A percentile compares a stretch with the other conserved stretches of the same genome.
These are phyloP conservation scores for Macrotyloma uniflorum DNA, from an alignment of 306 rosid genomes.

Conservation along the genomic window DNA sequence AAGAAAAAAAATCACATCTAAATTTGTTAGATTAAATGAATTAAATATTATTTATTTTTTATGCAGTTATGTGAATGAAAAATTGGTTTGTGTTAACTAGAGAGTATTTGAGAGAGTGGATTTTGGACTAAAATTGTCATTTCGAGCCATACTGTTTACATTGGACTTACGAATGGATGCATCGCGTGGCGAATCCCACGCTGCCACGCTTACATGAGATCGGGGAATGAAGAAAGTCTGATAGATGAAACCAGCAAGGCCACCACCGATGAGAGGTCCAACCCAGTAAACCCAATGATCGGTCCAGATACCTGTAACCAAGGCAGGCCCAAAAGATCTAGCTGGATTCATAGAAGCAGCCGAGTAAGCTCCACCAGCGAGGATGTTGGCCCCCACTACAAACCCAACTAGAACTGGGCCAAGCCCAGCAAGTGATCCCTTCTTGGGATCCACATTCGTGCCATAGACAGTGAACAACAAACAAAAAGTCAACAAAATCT, in stretches of 20 bases:
- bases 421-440: slow-evolving; percentile 64
- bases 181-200: too few relatives aligned
- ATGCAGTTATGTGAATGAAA: too few relatives aligned
- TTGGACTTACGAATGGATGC: too few relatives aligned
- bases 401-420: slow-evolving; percentile 80
- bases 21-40: too few relatives aligned
- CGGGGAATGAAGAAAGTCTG: slow-evolving; percentile 70
- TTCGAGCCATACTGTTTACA: too few relatives aligned
- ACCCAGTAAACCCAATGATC: slow-evolving; percentile 96
- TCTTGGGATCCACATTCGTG: slow-evolving; percentile 88
- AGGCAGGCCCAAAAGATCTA: slow-evolving; percentile 88
- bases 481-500: slow-evolving; percentile 75
- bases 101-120: too few relatives aligned
- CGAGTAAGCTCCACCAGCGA: slow-evolving; percentile 83
- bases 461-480: slow-evolving; percentile 77
- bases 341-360: slow-evolving; percentile 94
- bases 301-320: slow-evolving; percentile 79
- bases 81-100: too few relatives aligned
- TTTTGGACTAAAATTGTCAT: too few relatives aligned
- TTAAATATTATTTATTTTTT: too few relatives aligned
- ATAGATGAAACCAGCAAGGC: slow-evolving; percentile 75
- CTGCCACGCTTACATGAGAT: too few relatives aligned
- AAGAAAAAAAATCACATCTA: too few relatives aligned
- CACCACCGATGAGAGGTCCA: slow-evolving; percentile 93
- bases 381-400: slow-evolving; percentile 82